Evolutionary conservation across 176 grass and related monocot genomes (phyloP), one percentile per base, ranked within the genome.

Genomic region (Cenchrus americanus): DNA sequence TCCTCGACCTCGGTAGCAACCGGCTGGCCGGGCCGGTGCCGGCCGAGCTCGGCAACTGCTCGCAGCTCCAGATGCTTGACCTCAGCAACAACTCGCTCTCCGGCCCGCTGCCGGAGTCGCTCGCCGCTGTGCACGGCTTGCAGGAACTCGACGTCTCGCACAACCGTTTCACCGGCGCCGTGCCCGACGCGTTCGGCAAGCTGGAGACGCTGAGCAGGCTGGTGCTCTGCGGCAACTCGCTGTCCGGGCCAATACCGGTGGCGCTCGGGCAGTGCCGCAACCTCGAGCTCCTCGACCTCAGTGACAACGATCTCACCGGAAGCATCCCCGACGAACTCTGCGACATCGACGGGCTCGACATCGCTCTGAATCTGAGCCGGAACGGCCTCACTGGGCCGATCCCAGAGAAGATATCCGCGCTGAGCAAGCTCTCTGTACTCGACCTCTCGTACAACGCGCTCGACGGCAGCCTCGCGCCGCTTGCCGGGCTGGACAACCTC

Each of bases 11-110:
- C 66, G 90, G 83, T 10, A 85, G 54, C 83, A 99, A 99, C 80
- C 93, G 93, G 2, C 89, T 99, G 2, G 62, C 90, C 0, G 96
- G 96, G 0, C 41, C 73, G 9, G 63, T 99, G 1, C 96, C 93
- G 5, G 10, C 73, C 0, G 86, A 93, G 87, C 84, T 96, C 47
- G 85, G 91, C 17, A 85, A 86, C 62, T 99, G 96, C 77, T 79
- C 93, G 48, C 87, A 96, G 83, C 91, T 99, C 26, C 96, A 99
- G 88, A 96, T 96, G 96, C 83, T 95, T 8, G 83, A 91, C 64
- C 89, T 99, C 13, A 90, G 93, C 82, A 94, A 92, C 79, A 99
- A 99, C 87, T 90, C 91, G 0, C 85, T 99, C 5, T 72, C 64
- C 9, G 96, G 93, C 0, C 4, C 57, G 2, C 37, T 99, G 41